Evolutionary conservation across 495 filamentous ascomycete species (phyloP).

Genomic region (Penicillium ucsense): DNA sequence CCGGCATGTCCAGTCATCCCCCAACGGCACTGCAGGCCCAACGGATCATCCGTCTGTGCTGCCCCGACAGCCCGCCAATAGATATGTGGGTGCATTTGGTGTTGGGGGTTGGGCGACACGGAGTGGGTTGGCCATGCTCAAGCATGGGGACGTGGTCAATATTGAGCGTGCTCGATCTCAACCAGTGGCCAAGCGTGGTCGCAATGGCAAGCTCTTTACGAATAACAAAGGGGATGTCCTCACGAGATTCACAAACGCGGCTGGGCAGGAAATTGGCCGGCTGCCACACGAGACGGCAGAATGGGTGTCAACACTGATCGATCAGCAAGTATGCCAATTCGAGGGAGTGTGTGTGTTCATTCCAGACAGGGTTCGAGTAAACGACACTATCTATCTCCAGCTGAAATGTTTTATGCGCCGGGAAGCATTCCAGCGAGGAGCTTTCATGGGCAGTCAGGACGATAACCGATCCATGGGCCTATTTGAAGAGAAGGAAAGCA

Average conservation of each 20-base stretch:
- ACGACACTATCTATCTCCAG: conserved; percentile 88
- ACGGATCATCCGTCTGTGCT: conserved; percentile 6
- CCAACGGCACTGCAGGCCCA: neutral
- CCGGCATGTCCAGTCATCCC: no score
- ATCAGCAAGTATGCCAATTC: conserved; percentile 82
- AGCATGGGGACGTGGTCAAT: conserved; percentile 65
- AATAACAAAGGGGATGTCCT: conserved; percentile 66
- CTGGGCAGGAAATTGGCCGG: conserved; percentile 76
- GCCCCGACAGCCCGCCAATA: conserved; percentile 44
- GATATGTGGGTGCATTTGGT: conserved; percentile 90
- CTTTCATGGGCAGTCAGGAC: conserved; percentile 43
- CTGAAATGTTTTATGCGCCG: conserved; percentile 67
- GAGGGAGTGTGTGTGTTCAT: conserved; percentile 86
- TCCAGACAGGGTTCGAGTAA: conserved; percentile 73
- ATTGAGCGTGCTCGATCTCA: conserved; percentile 82
- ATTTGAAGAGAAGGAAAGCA: conserved; percentile 76
- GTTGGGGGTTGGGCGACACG: conserved; percentile 88
- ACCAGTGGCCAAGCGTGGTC: conserved; percentile 42
- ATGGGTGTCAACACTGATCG: conserved; percentile 89
- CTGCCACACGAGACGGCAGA: conserved; percentile 84
- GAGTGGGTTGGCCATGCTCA: conserved; percentile 63
- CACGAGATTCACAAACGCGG: conserved; percentile 80
- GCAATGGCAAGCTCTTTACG: conserved; percentile 39
- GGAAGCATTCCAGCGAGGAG: conserved; percentile 56
- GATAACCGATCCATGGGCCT: conserved; percentile 63